These are phyloP conservation scores for Lagenaria siceraria DNA, from an alignment of 306 rosid genomes.

Conservation along the genomic window DNA sequence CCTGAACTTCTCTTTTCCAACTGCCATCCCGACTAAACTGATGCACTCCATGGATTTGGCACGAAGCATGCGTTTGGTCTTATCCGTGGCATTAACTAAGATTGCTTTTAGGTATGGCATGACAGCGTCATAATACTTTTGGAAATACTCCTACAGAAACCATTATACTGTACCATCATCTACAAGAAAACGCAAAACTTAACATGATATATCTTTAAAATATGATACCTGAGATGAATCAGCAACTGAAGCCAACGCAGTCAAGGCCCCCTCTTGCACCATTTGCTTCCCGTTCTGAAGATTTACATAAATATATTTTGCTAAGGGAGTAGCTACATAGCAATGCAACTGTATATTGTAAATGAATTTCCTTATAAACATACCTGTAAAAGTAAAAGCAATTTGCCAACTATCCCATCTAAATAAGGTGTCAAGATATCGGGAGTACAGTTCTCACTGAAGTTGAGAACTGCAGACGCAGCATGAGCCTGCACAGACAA, in stretches of 20 bases:
- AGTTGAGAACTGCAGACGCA: slow-evolving; percentile 98
- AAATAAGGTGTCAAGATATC: slow-evolving; percentile 78
- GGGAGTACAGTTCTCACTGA: slow-evolving; percentile 96
- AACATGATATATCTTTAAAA: neutral
- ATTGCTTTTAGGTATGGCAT: slow-evolving; percentile 96
- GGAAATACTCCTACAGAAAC: slow-evolving; percentile 67
- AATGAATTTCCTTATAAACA: neutral
- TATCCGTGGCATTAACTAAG: slow-evolving; percentile 84
- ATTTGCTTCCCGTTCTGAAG: slow-evolving; percentile 87
- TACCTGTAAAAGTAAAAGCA: slow-evolving; percentile 95
- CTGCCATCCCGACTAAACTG: slow-evolving; percentile 97
- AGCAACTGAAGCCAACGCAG: slow-evolving; percentile 97
- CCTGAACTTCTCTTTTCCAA: slow-evolving; percentile 91
- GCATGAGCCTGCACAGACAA: slow-evolving; percentile 78
- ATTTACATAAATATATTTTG: neutral
- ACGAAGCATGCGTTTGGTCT: slow-evolving; percentile 93
- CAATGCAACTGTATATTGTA: neutral
- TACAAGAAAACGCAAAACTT: neutral
- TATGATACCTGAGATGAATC: slow-evolving; percentile 86
- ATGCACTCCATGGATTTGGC: slow-evolving; percentile 99
- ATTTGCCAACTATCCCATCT: slow-evolving; percentile 87
- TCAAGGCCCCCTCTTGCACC: slow-evolving; percentile 99
- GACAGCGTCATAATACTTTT: slow-evolving; percentile 86
- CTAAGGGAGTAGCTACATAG: neutral
- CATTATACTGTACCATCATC: slow-evolving; percentile 13